Percentiles rank a stretch among this genome's conserved stretches.
phyloP scores from a whole-genome alignment of 768 basidiomycete species.

The Xerocomus brunneocitrinus region DNA sequence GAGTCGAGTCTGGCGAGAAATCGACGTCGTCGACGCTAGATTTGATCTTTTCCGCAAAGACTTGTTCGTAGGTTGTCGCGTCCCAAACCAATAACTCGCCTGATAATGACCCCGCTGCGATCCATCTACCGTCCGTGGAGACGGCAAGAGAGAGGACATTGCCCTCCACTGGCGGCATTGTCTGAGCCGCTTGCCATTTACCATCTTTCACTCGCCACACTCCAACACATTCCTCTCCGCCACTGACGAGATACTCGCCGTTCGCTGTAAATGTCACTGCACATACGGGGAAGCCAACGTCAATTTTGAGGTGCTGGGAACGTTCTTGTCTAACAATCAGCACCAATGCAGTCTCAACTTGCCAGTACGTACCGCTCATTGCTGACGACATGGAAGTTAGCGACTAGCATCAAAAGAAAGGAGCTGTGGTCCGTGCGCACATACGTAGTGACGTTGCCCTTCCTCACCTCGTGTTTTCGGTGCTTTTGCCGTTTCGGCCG shows the following conservation, averaged over 20 bases:
- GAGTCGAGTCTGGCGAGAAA: not conserved
- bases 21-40: no score
- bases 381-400: no score
- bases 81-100: not conserved
- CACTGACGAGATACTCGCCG: not conserved
- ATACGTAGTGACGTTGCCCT: no score
- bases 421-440: no score
- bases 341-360: not conserved
- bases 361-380: no score
- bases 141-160: not conserved
- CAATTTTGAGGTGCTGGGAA: not conserved
- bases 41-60: not conserved
- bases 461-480: no score
- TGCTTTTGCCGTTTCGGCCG: no score
- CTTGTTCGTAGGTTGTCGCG: not conserved
- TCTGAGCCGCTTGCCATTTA: not conserved
- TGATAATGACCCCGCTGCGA: not conserved
- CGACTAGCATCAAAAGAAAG: no score
- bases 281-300: not conserved
- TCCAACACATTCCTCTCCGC: not conserved
- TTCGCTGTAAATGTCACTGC: not conserved
- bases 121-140: not conserved
- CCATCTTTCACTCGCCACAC: not conserved
- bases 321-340: not conserved
- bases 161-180: not conserved